Evolutionary conservation across 2,329 filamentous ascomycete genomes (phyloP).

Genomic region (Alternaria alternata): DNA sequence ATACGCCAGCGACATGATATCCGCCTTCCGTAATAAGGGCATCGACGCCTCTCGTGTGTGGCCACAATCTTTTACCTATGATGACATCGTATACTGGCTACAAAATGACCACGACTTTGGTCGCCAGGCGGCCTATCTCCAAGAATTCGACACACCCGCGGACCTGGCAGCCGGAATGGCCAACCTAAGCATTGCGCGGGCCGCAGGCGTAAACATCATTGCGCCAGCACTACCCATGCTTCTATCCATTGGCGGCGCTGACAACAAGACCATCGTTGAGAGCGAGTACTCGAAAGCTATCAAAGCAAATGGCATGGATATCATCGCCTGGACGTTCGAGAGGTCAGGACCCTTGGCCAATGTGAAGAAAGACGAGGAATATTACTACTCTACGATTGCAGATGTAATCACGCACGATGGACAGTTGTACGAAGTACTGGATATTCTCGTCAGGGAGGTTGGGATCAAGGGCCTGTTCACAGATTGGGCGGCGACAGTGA

Average conservation of each 20-base stretch:
- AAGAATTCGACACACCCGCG: constrained; percentile 61
- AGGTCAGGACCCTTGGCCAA: constrained; percentile 66
- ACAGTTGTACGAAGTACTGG: constrained; percentile 68
- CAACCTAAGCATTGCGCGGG: constrained; percentile 62
- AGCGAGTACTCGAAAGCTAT: constrained; percentile 68
- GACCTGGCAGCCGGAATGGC: constrained; percentile 60
- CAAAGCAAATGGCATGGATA: constrained; percentile 66
- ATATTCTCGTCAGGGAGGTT: constrained; percentile 67
- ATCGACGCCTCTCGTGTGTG: constrained; percentile 51
- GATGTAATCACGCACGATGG: constrained; percentile 67
- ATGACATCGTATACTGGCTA: constrained; percentile 71
- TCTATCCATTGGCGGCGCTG: constrained; percentile 56
- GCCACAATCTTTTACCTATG: constrained; percentile 69
- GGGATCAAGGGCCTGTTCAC: constrained; percentile 69
- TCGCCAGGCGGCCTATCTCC: constrained; percentile 68
- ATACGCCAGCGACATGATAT: constrained; percentile 68
- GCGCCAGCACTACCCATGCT: constrained; percentile 69
- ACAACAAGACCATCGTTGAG: constrained; percentile 63
- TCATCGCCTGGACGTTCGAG: constrained; percentile 73
- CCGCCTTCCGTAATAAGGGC: constrained; percentile 48
- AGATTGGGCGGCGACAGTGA: constrained; percentile 72
- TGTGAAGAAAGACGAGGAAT: constrained; percentile 40
- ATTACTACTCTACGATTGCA: constrained; percentile 56
- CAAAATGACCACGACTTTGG: constrained; percentile 67
- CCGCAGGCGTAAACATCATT: constrained; percentile 67